Base-by-base conservation (phyloP, 2,329 filamentous ascomycete species). In the Paracorniculantispora psalliotae region DNA sequence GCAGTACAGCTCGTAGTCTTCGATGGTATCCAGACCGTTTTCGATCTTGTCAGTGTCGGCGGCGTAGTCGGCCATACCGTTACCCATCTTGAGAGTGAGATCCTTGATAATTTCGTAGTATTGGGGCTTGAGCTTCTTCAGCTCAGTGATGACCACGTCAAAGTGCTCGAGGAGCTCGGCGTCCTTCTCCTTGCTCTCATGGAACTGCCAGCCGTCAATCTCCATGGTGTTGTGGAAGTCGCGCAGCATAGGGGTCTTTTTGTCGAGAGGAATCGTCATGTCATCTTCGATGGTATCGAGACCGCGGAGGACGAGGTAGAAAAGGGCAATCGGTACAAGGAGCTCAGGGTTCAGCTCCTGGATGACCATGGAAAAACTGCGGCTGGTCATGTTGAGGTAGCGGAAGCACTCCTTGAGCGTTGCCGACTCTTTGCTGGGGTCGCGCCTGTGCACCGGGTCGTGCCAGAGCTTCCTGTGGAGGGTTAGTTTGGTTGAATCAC, bases 281-380 rank as follows among this genome's bases (percentile, higher is more conserved):
- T 99, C 94, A 79, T 99, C 94, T 76, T 99, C 94, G 61, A 99
- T 90, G n/a, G 94, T 99, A 74, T 99, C 94, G 53, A 99, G 83
- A 49, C 91, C 94, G 62, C 94, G 90, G 57, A 99, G 82, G 56
- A 91, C 84, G 28, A 99, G 84, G 78, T 99, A 99, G 81, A 99
- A 99, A 10, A 97, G 80, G 59, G 88, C 86, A 48, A 97, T 83
- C 25, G 94, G 92, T 43, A 97, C 84, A 37, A 97, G 84, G 33
- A 99, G 86, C 76, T 99, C 93, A 1, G 92, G 92, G 71, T 97
- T 92, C 46, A 99, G 83, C 77, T 99, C 94, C 75, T 96, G 86
- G 64, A 99, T 99, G 71, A 99, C 94, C 49, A 91, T 82, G 55
- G 88, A 81, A 74, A 99, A 99, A 73, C 92, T 97, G 61, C 94